Evolutionary conservation across 495 filamentous ascomycete genomes (phyloP), one percentile per base, ranked within the genome.

Genomic region (Physcia stellaris): DNA sequence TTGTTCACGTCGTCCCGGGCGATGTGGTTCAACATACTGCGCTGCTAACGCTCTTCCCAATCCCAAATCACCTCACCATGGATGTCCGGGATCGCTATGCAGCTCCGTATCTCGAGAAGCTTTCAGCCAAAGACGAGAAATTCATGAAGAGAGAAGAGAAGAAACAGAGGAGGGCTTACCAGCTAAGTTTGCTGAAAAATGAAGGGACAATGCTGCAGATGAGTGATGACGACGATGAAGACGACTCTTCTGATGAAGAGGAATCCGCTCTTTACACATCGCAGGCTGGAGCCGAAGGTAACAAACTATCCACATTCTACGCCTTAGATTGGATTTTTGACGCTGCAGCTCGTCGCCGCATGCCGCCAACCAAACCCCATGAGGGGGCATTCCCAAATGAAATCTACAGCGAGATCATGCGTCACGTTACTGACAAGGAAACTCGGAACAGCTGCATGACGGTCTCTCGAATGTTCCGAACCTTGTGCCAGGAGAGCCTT

Each of bases 31-130:
- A 45, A 24, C 28, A 26, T 29, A 40, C 42, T 11, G 23, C 7
- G 5, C n/a, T 45, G 9, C 22, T 45, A 17, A 18, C 42, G 10
- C 24, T 45, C 1, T 16, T 45, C 17, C 20, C 26, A 1, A 35
- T 45, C 30, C 13, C 27, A 13, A 40, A 9, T 16, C 42, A 40
- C 30, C 24, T 34, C 12, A 34, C 20, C 1, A 40, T 26, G 42
- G 17, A 12, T 18, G 16, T 18, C 11, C 4, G 6, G 19, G 30
- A 39, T 16, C 28, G 36, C 1, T 45, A 40, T 15, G 12, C 21
- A 5, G 32, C 13, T 9, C 4, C 15, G 12, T 37, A 37, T 10
- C 33, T 43, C 4, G 17, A 37, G n/a, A 31, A 20, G 33, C 33
- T 37, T 23, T 9, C n/a, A n/a, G n/a, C n/a, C n/a, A n/a, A n/a